A percentile compares a stretch with the other conserved stretches of the same genome.
Conservation (phyloP, 768 basidiomycete species). For the Phanerochaete sordida region DNA sequence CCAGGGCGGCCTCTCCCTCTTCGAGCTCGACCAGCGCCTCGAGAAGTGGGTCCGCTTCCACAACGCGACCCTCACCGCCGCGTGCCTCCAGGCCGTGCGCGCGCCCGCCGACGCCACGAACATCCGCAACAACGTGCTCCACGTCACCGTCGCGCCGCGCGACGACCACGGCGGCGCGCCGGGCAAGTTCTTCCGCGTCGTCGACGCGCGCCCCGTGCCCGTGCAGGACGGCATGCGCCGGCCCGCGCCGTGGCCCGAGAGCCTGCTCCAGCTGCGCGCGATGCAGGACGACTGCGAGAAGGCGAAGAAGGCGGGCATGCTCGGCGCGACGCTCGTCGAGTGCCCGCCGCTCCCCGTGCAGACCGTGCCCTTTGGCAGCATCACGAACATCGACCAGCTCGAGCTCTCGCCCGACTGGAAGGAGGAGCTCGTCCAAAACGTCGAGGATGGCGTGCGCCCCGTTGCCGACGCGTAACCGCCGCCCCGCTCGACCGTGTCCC, state of each 20-base stretch:
- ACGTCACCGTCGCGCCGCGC: slow-evolving; percentile 15
- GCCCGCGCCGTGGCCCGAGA: slow-evolving; percentile 24
- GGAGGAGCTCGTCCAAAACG: slow-evolving; percentile 13
- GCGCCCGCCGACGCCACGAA: slow-evolving; percentile 25
- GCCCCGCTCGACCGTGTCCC: neutral
- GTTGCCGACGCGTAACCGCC: neutral
- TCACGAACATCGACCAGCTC: slow-evolving; percentile 14
- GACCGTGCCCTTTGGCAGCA: slow-evolving; percentile 31
- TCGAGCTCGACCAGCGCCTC: slow-evolving; percentile 29
- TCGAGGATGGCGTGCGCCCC: slow-evolving; percentile 14
- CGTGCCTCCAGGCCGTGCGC: slow-evolving; percentile 28
- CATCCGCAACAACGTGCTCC: slow-evolving; percentile 18
- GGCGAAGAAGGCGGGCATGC: slow-evolving; percentile 18
- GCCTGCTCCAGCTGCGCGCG: slow-evolving; percentile 16
- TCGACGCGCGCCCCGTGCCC: slow-evolving; percentile 19
- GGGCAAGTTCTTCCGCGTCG: slow-evolving; percentile 27
- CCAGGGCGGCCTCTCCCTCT: slow-evolving; percentile 19
- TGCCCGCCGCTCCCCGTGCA: slow-evolving; percentile 29
- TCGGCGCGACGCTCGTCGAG: slow-evolving; percentile 26
- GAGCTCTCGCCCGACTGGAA: slow-evolving; percentile 15
- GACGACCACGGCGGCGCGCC: slow-evolving; percentile 21
- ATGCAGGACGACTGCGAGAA: slow-evolving; percentile 26
- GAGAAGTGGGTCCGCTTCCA: slow-evolving; percentile 32
- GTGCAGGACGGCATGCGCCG: slow-evolving; percentile 18
- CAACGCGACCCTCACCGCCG: slow-evolving; percentile 25